A percentile compares a stretch with the other conserved stretches of the same genome.
These are phyloP conservation scores for Acanthamoeba royreba DNA, from an alignment of 208 protist species.

Conservation along the genomic window DNA sequence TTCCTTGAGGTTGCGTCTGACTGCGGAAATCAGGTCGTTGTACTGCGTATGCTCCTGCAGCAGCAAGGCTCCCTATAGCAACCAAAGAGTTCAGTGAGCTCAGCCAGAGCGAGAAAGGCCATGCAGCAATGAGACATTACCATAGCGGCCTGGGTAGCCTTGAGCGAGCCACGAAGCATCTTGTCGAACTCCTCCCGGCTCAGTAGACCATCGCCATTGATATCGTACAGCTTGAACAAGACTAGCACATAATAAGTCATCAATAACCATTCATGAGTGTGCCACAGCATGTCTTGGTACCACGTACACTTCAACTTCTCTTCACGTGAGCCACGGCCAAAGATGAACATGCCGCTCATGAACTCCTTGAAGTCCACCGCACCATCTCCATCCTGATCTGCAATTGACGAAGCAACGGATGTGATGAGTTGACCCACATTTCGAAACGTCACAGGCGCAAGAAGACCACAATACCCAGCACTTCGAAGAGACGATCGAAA, in stretches of 20 bases:
- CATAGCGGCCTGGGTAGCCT: background rate
- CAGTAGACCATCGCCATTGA: background rate
- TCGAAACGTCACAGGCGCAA: too few relatives aligned
- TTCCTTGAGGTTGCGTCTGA: background rate
- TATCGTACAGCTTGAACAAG: background rate
- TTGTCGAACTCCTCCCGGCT: background rate
- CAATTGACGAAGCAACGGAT: too few relatives aligned
- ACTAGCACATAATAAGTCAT: background rate
- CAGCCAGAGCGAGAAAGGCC: background rate
- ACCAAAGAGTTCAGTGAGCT: background rate
- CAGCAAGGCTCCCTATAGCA: background rate
- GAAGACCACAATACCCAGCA: too few relatives aligned
- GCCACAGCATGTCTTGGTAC: too few relatives aligned
- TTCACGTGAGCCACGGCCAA: background rate
- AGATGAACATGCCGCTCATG: slow-evolving; percentile 22
- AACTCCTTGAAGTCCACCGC: slow-evolving; percentile 1
- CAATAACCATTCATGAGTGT: too few relatives aligned
- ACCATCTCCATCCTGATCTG: background rate
- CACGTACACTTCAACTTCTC: slow-evolving; percentile 30
- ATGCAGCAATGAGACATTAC: background rate
- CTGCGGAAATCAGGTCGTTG: background rate
- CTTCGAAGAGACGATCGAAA: background rate
- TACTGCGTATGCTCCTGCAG: background rate
- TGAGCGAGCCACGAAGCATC: background rate
- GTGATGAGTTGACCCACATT: too few relatives aligned